phyloP scores from a whole-genome alignment of 768 basidiomycete genomes.

The Leccinum broughii region DNA sequence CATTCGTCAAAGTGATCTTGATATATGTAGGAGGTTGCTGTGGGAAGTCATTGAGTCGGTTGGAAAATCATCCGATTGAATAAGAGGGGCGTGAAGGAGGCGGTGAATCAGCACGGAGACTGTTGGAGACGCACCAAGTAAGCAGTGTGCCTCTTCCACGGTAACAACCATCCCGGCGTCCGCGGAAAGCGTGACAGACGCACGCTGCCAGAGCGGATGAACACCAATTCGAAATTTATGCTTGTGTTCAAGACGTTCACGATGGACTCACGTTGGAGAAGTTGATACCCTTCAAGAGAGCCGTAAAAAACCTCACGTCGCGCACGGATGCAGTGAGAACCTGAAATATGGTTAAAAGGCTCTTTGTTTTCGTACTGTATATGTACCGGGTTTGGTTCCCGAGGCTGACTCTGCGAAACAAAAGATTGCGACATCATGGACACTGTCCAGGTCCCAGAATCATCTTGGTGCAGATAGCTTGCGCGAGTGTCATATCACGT shows the following conservation, averaged over 20 bases:
- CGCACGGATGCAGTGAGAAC: slow-evolving; percentile 72
- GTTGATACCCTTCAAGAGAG: slow-evolving; percentile 78
- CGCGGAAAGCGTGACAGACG: slow-evolving; percentile 68
- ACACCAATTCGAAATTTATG: slow-evolving; percentile 8
- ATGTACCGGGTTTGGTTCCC: slow-evolving; percentile 27
- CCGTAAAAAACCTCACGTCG: slow-evolving; percentile 80
- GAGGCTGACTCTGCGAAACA: slow-evolving; percentile 21
- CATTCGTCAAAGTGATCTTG: slow-evolving; percentile 80
- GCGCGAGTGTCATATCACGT: slow-evolving; percentile 17
- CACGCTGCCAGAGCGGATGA: slow-evolving; percentile 50
- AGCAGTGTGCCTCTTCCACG: slow-evolving; percentile 82
- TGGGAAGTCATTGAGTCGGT: neutral
- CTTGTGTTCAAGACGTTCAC: slow-evolving; percentile 1
- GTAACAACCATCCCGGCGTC: slow-evolving; percentile 66
- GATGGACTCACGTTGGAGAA: slow-evolving; percentile 66
- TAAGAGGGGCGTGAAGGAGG: neutral
- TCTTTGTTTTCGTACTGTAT: neutral
- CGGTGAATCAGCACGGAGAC: slow-evolving; percentile 6
- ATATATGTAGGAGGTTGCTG: slow-evolving; percentile 85
- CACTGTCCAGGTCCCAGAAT: neutral
- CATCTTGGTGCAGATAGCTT: no score
- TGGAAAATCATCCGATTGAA: neutral
- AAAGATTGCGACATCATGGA: slow-evolving; percentile 21
- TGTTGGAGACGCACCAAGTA: slow-evolving; percentile 58
- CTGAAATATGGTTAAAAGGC: slow-evolving; percentile 26